Evolutionary conservation across 2,329 filamentous ascomycete species (phyloP).

Genomic region (Colletotrichum siamense): DNA sequence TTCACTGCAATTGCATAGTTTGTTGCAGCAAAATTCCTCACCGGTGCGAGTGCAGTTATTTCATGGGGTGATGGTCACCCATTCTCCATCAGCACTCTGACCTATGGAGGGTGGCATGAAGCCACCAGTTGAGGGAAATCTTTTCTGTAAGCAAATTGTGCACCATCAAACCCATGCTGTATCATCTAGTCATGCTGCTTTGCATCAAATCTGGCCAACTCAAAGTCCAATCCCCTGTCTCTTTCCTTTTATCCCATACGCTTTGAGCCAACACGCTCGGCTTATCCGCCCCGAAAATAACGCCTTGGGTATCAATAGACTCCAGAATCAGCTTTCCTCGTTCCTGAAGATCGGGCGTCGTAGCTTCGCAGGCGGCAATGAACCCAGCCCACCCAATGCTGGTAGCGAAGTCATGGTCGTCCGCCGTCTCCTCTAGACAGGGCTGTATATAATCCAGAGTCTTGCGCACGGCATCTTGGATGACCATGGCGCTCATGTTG

Average conservation of each 20-base stretch:
- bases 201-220: slow-evolving; percentile 31
- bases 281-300: slow-evolving; percentile 29
- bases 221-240: slow-evolving; percentile 33
- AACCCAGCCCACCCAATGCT: slow-evolving; percentile 49
- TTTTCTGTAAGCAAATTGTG: no score
- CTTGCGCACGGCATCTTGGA: slow-evolving; percentile 41
- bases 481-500: slow-evolving; percentile 41
- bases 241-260: slow-evolving; percentile 32
- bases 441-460: slow-evolving; percentile 40
- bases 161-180: background rate
- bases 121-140: background rate
- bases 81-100: background rate
- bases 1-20: background rate
- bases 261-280: slow-evolving; percentile 30
- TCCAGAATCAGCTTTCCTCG: slow-evolving; percentile 27
- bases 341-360: slow-evolving; percentile 37
- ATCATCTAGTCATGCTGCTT: background rate
- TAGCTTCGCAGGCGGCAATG: slow-evolving; percentile 47
- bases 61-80: background rate
- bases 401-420: slow-evolving; percentile 40
- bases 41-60: background rate
- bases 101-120: background rate
- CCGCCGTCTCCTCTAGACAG: slow-evolving; percentile 34
- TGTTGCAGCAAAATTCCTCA: background rate
- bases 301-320: slow-evolving; percentile 30